Conservation (phyloP, 306 rosid genomes). For the Rosa multiflora region DNA sequence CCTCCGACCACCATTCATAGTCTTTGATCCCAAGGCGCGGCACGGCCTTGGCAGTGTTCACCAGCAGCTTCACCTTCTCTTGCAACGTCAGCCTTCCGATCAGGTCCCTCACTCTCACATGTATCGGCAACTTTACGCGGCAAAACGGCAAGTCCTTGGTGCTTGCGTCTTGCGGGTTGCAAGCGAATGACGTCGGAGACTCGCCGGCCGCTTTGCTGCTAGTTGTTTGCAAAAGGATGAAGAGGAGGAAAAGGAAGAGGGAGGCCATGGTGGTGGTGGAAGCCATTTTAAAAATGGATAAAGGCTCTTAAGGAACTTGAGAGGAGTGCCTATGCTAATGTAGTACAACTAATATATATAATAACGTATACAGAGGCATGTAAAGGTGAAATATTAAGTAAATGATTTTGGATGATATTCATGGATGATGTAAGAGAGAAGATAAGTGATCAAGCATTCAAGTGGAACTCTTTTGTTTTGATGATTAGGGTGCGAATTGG, state of each 20-base stretch:
- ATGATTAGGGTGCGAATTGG: neutral
- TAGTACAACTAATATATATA: neutral
- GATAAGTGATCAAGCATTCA: too few relatives aligned
- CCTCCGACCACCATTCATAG: constrained; percentile 99
- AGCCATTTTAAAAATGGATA: constrained; percentile 33
- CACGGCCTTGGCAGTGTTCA: constrained; percentile 63
- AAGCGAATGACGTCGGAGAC: constrained; percentile 52
- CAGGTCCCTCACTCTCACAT: constrained; percentile 71
- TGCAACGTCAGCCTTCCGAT: constrained; percentile 63
- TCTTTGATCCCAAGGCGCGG: constrained; percentile 71
- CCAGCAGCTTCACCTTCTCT: constrained; percentile 73
- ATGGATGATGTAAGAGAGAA: neutral
- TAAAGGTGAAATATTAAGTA: neutral
- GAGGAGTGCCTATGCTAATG: neutral
- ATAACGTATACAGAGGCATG: neutral
- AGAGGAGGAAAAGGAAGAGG: neutral
- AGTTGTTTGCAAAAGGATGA: neutral
- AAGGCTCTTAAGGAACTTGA: neutral
- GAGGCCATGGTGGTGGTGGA: neutral
- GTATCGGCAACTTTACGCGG: constrained; percentile 25
- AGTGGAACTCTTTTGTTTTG: neutral
- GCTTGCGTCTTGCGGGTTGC: constrained; percentile 48
- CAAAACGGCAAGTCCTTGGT: constrained; percentile 54
- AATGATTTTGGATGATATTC: neutral
- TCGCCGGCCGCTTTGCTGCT: constrained; percentile 25